A percentile compares a stretch with the other conserved stretches of the same genome.
These are phyloP conservation scores for Lodderomyces parapsilosis DNA, from an alignment of 1,139 yeast genomes.

Conservation along the genomic window DNA sequence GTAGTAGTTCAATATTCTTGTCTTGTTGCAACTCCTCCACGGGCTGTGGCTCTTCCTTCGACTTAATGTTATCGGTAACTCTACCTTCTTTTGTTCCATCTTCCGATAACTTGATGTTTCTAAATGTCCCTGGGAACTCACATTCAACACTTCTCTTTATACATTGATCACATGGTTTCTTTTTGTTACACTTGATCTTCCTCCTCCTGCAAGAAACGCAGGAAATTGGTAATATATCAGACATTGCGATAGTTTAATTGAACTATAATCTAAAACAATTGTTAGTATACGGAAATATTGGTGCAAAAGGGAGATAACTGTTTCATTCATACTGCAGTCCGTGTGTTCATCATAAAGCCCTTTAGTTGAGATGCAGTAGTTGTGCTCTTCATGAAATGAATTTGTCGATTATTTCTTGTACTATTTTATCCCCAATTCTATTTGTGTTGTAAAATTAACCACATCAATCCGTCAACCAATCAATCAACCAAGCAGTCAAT, in stretches of 20 bases:
- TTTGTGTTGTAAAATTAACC: neutral
- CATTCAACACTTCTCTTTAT: constrained; percentile 30
- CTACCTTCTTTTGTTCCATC: constrained; percentile 16
- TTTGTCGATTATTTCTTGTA: no score
- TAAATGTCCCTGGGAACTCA: constrained; percentile 39
- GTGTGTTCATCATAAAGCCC: no score
- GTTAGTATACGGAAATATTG: neutral
- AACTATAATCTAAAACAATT: neutral
- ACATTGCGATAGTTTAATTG: neutral
- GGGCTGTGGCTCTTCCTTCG: neutral
- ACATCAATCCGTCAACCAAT: neutral
- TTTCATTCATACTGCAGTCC: neutral
- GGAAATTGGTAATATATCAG: constrained; percentile 38
- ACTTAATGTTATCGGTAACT: neutral
- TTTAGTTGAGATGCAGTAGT: no score
- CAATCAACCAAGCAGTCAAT: neutral
- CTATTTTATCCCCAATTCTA: no score
- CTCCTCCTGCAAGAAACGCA: constrained; percentile 43
- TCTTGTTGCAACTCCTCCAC: neutral
- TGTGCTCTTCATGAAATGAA: no score
- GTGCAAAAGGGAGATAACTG: neutral
- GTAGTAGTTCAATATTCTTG: constrained; percentile 1
- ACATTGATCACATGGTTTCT: constrained; percentile 43
- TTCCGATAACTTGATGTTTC: constrained; percentile 35
- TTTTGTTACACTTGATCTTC: constrained; percentile 41